These are phyloP conservation scores for Plasmodium cynomolgi DNA, from an alignment of 169 alveolate species.

Conservation along the genomic window DNA sequence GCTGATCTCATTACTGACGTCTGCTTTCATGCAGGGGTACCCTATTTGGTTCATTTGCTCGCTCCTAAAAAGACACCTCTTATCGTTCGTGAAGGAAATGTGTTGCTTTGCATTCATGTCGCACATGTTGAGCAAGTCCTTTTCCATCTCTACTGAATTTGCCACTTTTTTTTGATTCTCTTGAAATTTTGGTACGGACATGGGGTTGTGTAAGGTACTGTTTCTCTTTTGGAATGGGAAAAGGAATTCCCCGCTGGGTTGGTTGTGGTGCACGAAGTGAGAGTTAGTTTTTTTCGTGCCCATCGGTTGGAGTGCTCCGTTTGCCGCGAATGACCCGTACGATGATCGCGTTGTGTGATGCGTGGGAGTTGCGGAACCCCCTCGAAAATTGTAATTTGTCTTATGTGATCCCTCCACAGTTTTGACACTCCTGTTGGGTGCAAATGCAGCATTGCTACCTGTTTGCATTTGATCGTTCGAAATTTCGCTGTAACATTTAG, in stretches of 20 bases:
- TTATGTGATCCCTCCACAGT: background rate
- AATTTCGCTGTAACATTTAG: background rate
- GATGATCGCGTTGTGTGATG: background rate
- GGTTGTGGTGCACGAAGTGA: background rate
- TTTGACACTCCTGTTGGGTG: conserved; percentile 23
- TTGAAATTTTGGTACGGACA: conserved; percentile 5
- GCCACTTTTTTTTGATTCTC: conserved; percentile 17
- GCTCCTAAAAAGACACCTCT: background rate
- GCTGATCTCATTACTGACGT: background rate
- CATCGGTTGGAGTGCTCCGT: background rate
- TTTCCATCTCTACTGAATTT: conserved; percentile 8
- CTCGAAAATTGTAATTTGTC: background rate
- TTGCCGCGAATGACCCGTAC: background rate
- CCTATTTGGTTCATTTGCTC: background rate
- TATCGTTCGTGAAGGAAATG: background rate
- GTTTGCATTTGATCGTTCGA: background rate
- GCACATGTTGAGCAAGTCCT: background rate
- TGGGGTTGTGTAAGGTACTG: conserved; percentile 15
- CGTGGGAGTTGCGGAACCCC: background rate
- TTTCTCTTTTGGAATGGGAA: conserved; percentile 54
- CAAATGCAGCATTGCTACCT: conserved; percentile 19
- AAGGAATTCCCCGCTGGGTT: background rate
- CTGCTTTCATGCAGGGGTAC: background rate
- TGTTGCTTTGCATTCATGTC: conserved; percentile 5
- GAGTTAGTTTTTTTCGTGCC: conserved; percentile 23